Conservation (phyloP, 257 asterid genomes). For the Rauvolfia tetraphylla region DNA sequence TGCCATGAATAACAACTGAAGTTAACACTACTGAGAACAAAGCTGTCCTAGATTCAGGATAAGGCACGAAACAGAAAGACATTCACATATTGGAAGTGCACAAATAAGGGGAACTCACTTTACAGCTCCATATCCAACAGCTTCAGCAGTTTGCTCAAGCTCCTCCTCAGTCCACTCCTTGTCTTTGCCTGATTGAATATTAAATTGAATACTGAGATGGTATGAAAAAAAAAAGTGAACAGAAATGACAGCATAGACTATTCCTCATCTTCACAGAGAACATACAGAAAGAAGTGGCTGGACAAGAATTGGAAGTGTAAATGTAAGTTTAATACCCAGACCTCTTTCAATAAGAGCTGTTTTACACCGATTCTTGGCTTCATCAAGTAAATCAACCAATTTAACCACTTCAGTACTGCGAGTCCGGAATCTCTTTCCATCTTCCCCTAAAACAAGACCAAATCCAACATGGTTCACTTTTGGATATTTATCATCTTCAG, state of each 20-base stretch:
- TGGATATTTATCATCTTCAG: conserved; percentile 59
- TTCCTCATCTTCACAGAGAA: not conserved
- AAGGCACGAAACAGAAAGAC: not conserved
- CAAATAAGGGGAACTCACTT: conserved; percentile 47
- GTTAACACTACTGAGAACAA: not conserved
- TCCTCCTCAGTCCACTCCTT: conserved; percentile 79
- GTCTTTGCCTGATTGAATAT: conserved; percentile 59
- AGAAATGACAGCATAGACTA: not conserved
- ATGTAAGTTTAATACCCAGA: conserved; percentile 6
- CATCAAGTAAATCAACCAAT: conserved; percentile 82
- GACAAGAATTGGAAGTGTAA: not conserved
- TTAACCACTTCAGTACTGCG: conserved; percentile 91
- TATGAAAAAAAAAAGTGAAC: not conserved
- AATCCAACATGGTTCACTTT: conserved; percentile 82
- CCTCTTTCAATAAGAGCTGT: conserved; percentile 75
- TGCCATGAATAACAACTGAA: not conserved
- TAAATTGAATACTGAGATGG: not conserved
- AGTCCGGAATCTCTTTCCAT: conserved; percentile 86
- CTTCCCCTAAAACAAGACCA: conserved; percentile 93
- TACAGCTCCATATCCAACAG: conserved; percentile 96
- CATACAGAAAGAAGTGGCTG: not conserved
- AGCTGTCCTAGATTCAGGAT: not conserved
- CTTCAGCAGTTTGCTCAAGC: conserved; percentile 91
- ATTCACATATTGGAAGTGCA: not conserved
- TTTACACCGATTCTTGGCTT: conserved; percentile 84